A percentile compares a stretch with the other conserved stretches of the same genome.
phyloP scores from a whole-genome alignment of 768 basidiomycete genomes.

The Tylopilus sp. region DNA sequence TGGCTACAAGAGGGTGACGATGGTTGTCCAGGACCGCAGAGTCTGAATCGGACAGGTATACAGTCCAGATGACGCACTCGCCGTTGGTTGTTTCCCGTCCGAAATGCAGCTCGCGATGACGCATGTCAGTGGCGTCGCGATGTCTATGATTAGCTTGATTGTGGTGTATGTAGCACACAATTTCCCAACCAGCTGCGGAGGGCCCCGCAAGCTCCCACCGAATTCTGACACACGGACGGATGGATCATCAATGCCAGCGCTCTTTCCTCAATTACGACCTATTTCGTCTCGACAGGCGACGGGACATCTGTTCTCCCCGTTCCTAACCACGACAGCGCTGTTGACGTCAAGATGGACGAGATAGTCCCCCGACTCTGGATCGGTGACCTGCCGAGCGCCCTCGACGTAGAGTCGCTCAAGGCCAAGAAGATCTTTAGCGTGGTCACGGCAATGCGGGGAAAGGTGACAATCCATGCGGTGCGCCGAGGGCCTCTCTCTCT shows the following conservation, averaged over 20 bases:
- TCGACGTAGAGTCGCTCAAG: slow-evolving; percentile 57
- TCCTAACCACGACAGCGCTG: background rate
- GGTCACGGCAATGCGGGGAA: slow-evolving; percentile 69
- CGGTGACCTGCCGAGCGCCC: slow-evolving; percentile 72
- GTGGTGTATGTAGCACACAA: too few species aligned
- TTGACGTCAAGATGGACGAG: slow-evolving; percentile 58
- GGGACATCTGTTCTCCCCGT: background rate
- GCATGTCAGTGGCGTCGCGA: too few species aligned
- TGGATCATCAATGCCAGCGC: background rate
- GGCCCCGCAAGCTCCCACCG: background rate
- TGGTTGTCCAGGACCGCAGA: too few species aligned
- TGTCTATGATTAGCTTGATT: too few species aligned
- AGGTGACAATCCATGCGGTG: slow-evolving; percentile 63
- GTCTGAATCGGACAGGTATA: too few species aligned
- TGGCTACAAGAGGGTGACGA: slow-evolving; percentile 21
- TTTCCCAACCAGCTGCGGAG: too few species aligned
- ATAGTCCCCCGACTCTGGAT: slow-evolving; percentile 81
- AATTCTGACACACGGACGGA: too few species aligned
- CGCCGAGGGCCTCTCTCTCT: background rate
- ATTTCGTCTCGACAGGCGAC: background rate
- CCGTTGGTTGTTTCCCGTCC: too few species aligned
- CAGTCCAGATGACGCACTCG: too few species aligned
- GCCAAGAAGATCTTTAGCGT: slow-evolving; percentile 74
- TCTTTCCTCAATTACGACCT: slow-evolving; percentile 1
- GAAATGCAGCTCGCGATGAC: too few species aligned